phyloP scores from a whole-genome alignment of 1,284 basidiomycete genomes.

The Fomitopsis schrenkii region DNA sequence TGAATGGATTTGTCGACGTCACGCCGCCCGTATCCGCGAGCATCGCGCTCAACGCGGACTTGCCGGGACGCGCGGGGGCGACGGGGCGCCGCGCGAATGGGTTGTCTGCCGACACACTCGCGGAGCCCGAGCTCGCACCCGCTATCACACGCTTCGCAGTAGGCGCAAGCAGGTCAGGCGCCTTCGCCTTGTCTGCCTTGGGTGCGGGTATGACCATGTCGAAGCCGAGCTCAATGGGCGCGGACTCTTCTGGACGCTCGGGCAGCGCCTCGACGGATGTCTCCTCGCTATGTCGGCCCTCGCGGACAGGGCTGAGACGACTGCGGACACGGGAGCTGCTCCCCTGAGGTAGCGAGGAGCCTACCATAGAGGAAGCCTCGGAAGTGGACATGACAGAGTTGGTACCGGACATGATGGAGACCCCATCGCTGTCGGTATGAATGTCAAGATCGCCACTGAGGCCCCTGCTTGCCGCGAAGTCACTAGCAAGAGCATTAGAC shows the following conservation, averaged over 20 bases:
- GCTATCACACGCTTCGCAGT: slow-evolving; percentile 12
- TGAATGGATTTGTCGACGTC: slow-evolving; percentile 74
- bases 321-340: slow-evolving; percentile 39
- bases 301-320: slow-evolving; percentile 67
- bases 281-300: slow-evolving; percentile 33
- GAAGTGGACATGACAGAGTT: slow-evolving; percentile 47
- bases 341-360: slow-evolving; percentile 41
- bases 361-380: slow-evolving; percentile 44
- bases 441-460: slow-evolving; percentile 20
- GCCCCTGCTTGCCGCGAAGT: slow-evolving; percentile 33
- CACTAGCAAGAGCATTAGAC: slow-evolving; percentile 36
- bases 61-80: slow-evolving; percentile 31
- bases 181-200: slow-evolving; percentile 9
- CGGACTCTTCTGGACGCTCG: slow-evolving; percentile 19
- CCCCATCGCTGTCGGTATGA: slow-evolving; percentile 52
- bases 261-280: slow-evolving; percentile 20
- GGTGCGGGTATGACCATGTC: slow-evolving; percentile 40
- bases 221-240: slow-evolving; percentile 36
- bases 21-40: slow-evolving; percentile 53
- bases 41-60: slow-evolving; percentile 65
- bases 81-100: slow-evolving; percentile 53
- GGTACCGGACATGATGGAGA: slow-evolving; percentile 49
- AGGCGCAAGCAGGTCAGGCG: neutral
- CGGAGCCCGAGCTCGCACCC: slow-evolving; percentile 4
- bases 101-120: slow-evolving; percentile 7